Percentiles rank a stretch among this genome's conserved stretches.
These are phyloP conservation scores for Fomitopsis palustris DNA, from an alignment of 1,284 basidiomycete species.

Conservation along the genomic window DNA sequence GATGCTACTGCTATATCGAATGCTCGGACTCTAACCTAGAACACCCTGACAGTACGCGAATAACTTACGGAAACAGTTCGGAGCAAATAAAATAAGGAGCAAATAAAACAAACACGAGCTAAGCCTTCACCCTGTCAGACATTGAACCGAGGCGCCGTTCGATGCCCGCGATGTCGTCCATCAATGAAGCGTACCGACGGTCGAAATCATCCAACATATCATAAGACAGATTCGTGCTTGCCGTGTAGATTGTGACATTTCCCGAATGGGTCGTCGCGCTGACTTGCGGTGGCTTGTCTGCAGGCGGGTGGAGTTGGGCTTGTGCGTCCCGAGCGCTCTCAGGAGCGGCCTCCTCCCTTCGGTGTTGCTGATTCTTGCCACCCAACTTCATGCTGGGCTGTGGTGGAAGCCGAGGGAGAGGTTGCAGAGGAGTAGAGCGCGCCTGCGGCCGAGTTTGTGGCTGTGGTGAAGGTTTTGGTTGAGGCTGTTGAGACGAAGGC, in stretches of 20 bases:
- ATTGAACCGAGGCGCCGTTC: conserved; percentile 24
- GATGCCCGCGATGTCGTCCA: conserved; percentile 27
- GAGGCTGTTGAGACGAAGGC: neutral
- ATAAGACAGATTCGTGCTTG: conserved; percentile 10
- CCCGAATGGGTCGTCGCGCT: neutral
- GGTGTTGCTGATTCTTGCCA: too few species aligned
- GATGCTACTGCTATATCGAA: neutral
- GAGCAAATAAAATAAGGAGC: too few species aligned
- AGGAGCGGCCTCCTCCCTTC: too few species aligned
- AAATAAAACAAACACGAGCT: neutral
- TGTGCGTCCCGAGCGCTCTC: too few species aligned
- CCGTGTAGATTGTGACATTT: neutral
- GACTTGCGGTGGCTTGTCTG: neutral
- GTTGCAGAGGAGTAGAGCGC: too few species aligned
- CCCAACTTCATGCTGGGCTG: neutral
- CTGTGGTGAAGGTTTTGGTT: neutral
- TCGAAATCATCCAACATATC: conserved; percentile 23
- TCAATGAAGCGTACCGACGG: conserved; percentile 20
- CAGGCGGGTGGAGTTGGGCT: neutral
- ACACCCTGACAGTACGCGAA: neutral
- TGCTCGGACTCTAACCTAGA: neutral
- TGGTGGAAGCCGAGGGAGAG: neutral
- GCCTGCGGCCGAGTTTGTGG: too few species aligned
- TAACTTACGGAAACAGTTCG: conserved; percentile 11
- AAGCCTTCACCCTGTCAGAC: conserved; percentile 1